Evolutionary conservation across 1,284 basidiomycete species (phyloP), one percentile per base, ranked within the genome.

Genomic region (Rhodotorula sp.): DNA sequence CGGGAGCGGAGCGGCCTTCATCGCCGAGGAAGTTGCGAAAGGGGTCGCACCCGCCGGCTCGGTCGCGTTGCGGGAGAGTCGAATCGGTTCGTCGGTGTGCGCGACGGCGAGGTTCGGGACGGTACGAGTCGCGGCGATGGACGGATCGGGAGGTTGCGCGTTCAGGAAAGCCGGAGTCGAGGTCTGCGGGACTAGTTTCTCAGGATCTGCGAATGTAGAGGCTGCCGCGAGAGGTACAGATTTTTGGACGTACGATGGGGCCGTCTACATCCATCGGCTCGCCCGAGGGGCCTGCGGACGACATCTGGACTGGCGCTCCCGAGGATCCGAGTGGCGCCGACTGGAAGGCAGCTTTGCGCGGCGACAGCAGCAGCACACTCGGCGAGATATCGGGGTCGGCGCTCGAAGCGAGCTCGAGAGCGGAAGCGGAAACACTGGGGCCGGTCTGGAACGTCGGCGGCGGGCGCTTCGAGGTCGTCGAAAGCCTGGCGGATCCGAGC

Each of bases 11-110:
- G 47, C 34, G n/a, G 34, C 58, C 26, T 48, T 59, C 68, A 70
- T 65, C 18, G 64, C 68, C 4, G 56, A 58, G 31, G 63, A 65
- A 23, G 65, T 65, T 4, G 58, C 68, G 34, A 69, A 62, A 47
- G 16, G 46, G 10, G 58, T 46, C 51, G 8, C 58, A 15, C 54
- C 65, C 34, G 21, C 3, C 47, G 23, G 29, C 8, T 23, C 7
- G 34, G 34, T 34, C 12, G 21, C 10, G 2, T 21, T 23, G 58
- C 29, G 39, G 2, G 54, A 47, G 43, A 54, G 46, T 3, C n/a
- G 3, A 12, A 29, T 3, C 15, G 39, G 31, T 20, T 34, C 46
- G 10, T 34, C 26, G 46, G 7, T 10, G 16, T 23, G 18, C 5
- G 58, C n/a, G 39, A 61, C n/a, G 20, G 47, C 34, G 29, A 65